Percentiles rank a stretch among this genome's conserved stretches.
phyloP scores from a whole-genome alignment of 345 rosid species.

The Cardamine occulta region DNA sequence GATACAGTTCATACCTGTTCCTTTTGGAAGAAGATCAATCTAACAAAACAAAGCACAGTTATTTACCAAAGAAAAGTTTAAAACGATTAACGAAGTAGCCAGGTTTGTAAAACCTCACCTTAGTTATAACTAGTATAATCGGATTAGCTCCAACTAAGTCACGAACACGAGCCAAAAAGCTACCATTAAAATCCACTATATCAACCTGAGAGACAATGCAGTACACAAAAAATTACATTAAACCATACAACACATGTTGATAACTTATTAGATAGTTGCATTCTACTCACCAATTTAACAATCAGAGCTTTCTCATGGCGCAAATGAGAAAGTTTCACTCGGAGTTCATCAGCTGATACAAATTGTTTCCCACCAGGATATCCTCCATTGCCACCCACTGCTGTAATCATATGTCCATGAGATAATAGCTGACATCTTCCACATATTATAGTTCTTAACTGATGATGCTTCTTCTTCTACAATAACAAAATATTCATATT shows the following conservation, averaged over 20 bases:
- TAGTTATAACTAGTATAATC: conserved; percentile 82
- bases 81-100: conserved; percentile 1
- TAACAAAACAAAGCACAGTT: conserved; percentile 41
- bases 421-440: conserved; percentile 88
- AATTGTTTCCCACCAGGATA: conserved; percentile 93
- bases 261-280: background rate
- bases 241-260: background rate
- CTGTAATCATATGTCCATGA: conserved; percentile 96
- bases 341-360: conserved; percentile 79
- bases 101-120: conserved; percentile 49
- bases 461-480: conserved; percentile 96
- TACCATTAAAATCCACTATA: conserved; percentile 93
- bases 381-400: conserved; percentile 98
- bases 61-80: conserved; percentile 1
- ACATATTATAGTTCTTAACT: conserved; percentile 87
- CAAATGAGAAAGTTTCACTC: conserved; percentile 85
- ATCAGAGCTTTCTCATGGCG: conserved; percentile 77
- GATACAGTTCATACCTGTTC: conserved; percentile 85
- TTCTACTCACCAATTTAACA: conserved; percentile 69
- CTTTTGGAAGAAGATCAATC: conserved; percentile 95
- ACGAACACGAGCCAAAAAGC: conserved; percentile 89
- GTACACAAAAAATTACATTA: background rate
- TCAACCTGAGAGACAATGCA: conserved; percentile 68
- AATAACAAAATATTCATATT: conserved; percentile 22
- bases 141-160: conserved; percentile 95